Base-by-base conservation (phyloP, 208 protist genomes). In the Trypanosoma scelopori region DNA sequence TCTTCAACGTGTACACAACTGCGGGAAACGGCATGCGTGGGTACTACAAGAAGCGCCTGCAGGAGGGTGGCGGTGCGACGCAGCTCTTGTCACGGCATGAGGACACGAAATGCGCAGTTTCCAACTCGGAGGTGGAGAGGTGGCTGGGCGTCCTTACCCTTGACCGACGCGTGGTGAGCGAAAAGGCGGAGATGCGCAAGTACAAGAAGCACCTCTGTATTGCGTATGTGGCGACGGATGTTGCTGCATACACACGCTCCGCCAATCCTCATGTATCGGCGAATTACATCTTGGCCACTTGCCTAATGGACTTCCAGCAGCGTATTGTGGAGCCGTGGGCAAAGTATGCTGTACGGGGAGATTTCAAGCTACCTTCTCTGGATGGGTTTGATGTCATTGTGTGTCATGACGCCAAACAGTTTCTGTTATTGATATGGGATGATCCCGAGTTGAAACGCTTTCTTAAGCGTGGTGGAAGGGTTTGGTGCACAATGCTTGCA, bases 401-500 rank as follows among this genome's bases (percentile, higher is more conserved):
- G 13, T 69, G 70, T 15, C 82, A 95, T 69, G 84, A 91, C 50
- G 86, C 82, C 18, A 95, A 95, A 69, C 72, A 79, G 2, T 78
- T 95, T 20, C 39, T 82, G 0, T 50, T 95, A 32, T 66, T 91
- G 5, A 27, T 81, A 1, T 85, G 81, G 69, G 69, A 81, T 47
- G 82, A 91, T 59, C 60, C 32, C 15, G 84, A 89, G 68, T 65
- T 95, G 37, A 69, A 74, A 45, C 53, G 30, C 5, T 95, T 95
- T 55, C 58, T 95, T 28, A 61, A 72, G 27, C 89, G 89, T 30
- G 89, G 89, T 20, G 89, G 89, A 3, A 78, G 85, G 23, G 80
- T 95, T 61, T 95, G 89, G 89, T 95, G 89, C 51, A 89, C 86
- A 39, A 90, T 84, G 77, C 65, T 91, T 52, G 89, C 84, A 5